A percentile compares a stretch with the other conserved stretches of the same genome.
phyloP scores from a whole-genome alignment of 2,329 filamentous ascomycete species.

The Monosporascus sp. region DNA sequence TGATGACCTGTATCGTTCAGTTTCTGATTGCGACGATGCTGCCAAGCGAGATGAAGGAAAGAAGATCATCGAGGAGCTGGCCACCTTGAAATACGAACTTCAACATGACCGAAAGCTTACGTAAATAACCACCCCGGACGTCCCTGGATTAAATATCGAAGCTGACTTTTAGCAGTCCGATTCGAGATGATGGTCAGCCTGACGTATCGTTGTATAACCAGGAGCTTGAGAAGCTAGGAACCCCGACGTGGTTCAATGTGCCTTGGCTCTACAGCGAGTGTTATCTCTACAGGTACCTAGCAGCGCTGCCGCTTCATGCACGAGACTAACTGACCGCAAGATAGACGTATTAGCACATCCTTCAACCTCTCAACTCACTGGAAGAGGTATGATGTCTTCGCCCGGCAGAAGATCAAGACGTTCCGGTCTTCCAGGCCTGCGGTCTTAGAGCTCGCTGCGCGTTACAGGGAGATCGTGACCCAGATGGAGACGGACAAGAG shows the following conservation, averaged over 20 bases:
- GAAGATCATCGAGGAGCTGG: constrained; percentile 72
- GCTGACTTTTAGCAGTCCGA: constrained; percentile 47
- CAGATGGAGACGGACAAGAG: constrained; percentile 56
- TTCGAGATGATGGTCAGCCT: constrained; percentile 69
- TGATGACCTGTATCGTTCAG: constrained; percentile 84
- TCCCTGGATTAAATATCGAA: not conserved
- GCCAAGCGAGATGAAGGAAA: constrained; percentile 77
- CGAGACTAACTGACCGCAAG: constrained; percentile 7
- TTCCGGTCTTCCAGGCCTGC: constrained; percentile 89
- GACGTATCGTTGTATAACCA: constrained; percentile 82
- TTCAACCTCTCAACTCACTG: constrained; percentile 77
- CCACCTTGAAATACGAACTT: constrained; percentile 86
- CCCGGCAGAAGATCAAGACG: constrained; percentile 82
- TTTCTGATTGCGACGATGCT: constrained; percentile 53
- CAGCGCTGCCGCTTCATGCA: not conserved
- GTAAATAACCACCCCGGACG: constrained; percentile 42
- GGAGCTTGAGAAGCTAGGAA: constrained; percentile 70
- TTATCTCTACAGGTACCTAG: constrained; percentile 74
- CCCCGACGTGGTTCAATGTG: constrained; percentile 74
- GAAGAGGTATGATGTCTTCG: constrained; percentile 87
- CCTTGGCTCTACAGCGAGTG: constrained; percentile 92
- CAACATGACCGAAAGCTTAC: constrained; percentile 79
- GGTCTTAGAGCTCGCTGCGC: constrained; percentile 74
- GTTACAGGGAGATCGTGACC: constrained; percentile 68
- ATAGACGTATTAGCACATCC: constrained; percentile 68